Conservation (phyloP, 2,329 filamentous ascomycete species). For the Tympanopsis confertula region DNA sequence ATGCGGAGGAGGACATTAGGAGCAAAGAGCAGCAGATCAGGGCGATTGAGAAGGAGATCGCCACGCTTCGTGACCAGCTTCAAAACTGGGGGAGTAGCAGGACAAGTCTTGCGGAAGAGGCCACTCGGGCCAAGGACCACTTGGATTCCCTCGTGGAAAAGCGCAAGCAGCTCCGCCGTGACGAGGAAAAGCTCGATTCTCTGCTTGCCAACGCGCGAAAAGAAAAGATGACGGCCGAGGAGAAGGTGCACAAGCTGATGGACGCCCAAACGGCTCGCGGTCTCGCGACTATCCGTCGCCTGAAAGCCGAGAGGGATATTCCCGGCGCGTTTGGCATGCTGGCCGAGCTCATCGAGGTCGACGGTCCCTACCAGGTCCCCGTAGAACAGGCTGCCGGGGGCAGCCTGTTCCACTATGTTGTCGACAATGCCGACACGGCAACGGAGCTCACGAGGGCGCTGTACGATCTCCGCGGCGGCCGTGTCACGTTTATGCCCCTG, state of each 20-base stretch:
- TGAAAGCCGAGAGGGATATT: slow-evolving; percentile 70
- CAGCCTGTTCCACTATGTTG: slow-evolving; percentile 90
- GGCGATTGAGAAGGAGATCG: not conserved
- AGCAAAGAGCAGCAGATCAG: slow-evolving; percentile 63
- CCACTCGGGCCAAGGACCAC: slow-evolving; percentile 66
- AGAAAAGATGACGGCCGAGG: slow-evolving; percentile 68
- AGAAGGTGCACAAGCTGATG: slow-evolving; percentile 71
- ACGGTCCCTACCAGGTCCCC: slow-evolving; percentile 73
- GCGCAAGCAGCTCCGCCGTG: slow-evolving; percentile 74
- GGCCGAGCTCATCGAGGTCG: slow-evolving; percentile 82
- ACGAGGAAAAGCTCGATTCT: slow-evolving; percentile 76
- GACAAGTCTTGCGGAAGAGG: slow-evolving; percentile 59
- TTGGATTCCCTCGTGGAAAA: slow-evolving; percentile 74
- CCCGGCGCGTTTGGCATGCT: slow-evolving; percentile 84
- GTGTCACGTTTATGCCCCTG: slow-evolving; percentile 89
- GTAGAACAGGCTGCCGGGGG: slow-evolving; percentile 87
- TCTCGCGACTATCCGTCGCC: slow-evolving; percentile 68
- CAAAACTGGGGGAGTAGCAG: slow-evolving; percentile 70
- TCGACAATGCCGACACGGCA: slow-evolving; percentile 82
- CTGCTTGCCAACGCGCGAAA: slow-evolving; percentile 66
- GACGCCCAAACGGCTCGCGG: slow-evolving; percentile 79
- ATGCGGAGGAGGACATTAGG: slow-evolving; percentile 58
- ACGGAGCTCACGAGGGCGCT: slow-evolving; percentile 70
- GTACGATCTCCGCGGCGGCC: slow-evolving; percentile 67
- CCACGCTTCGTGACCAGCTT: slow-evolving; percentile 55